phyloP scores from a whole-genome alignment of 306 rosid species.

The Quercus berberidifolia region DNA sequence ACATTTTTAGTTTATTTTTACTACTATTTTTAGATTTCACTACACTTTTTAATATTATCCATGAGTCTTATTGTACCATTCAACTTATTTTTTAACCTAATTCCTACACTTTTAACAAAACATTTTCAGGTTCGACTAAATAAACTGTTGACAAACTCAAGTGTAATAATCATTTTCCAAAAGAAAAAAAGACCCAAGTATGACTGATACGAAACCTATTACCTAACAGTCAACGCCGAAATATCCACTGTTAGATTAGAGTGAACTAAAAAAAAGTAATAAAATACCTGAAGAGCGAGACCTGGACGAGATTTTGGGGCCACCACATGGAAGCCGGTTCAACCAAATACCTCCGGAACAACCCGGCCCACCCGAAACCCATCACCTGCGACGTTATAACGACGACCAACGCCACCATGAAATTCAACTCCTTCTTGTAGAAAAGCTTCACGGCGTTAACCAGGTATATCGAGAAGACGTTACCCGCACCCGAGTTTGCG shows the following conservation, averaged over 20 bases:
- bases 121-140: too few species aligned
- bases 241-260: background rate
- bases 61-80: accelerated
- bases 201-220: too few species aligned
- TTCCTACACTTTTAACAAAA: too few species aligned
- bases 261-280: background rate
- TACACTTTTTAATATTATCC: too few species aligned
- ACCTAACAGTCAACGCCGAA: too few species aligned
- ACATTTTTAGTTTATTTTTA: too few species aligned
- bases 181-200: too few species aligned
- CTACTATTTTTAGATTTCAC: too few species aligned
- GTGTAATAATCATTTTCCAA: too few species aligned
- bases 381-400: constrained; percentile 76
- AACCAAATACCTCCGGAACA: constrained; percentile 64
- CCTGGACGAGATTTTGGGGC: constrained; percentile 82
- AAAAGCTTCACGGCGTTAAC: constrained; percentile 43
- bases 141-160: too few species aligned
- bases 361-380: constrained; percentile 89
- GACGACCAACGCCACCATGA: constrained; percentile 62
- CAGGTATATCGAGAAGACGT: constrained; percentile 70
- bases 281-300: constrained; percentile 65
- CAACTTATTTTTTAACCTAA: too few species aligned
- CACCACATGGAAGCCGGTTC: constrained; percentile 95
- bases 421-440: constrained; percentile 36
- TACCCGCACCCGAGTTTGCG: constrained; percentile 93